phyloP scores from a whole-genome alignment of 169 alveolate species.

The Plasmodium knowlesi region DNA sequence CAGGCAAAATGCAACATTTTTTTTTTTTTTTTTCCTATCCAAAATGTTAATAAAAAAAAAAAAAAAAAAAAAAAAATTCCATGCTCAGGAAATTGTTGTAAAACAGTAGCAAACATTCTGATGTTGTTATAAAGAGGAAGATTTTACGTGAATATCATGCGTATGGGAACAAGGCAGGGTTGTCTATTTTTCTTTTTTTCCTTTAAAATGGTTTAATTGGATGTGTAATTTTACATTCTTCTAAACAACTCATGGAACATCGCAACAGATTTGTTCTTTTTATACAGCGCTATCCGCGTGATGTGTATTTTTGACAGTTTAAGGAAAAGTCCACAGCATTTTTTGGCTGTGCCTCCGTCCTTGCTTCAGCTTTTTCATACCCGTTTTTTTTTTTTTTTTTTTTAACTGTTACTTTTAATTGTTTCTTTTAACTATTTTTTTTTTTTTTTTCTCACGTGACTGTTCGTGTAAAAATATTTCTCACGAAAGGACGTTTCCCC shows the following conservation, averaged over 20 bases:
- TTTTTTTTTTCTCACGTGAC: not conserved
- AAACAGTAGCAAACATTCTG: conserved; percentile 13
- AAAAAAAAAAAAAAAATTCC: conserved; percentile 65
- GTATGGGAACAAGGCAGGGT: not conserved
- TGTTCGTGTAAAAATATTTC: conserved; percentile 17
- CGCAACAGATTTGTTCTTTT: conserved; percentile 59
- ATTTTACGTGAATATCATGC: not conserved
- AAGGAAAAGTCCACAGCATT: not conserved
- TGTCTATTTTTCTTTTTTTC: conserved; percentile 4
- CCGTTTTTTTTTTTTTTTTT: conserved; percentile 16
- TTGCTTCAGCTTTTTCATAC: not conserved
- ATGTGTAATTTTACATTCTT: not conserved
- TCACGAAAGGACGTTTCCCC: conserved; percentile 15
- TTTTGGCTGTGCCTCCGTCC: not conserved
- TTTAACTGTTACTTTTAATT: not conserved
- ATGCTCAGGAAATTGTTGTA: conserved; percentile 11
- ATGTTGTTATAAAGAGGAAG: not conserved
- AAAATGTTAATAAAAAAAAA: conserved; percentile 51
- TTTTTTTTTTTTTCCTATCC: conserved; percentile 41
- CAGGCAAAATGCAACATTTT: not conserved
- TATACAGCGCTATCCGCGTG: conserved; percentile 3
- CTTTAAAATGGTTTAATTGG: conserved; percentile 4
- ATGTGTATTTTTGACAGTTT: conserved; percentile 12
- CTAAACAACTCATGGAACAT: not conserved
- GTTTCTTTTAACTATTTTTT: conserved; percentile 14